Conservation (phyloP, 176 grass and related monocot genomes). For the Dendrocalamus sinicus region DNA sequence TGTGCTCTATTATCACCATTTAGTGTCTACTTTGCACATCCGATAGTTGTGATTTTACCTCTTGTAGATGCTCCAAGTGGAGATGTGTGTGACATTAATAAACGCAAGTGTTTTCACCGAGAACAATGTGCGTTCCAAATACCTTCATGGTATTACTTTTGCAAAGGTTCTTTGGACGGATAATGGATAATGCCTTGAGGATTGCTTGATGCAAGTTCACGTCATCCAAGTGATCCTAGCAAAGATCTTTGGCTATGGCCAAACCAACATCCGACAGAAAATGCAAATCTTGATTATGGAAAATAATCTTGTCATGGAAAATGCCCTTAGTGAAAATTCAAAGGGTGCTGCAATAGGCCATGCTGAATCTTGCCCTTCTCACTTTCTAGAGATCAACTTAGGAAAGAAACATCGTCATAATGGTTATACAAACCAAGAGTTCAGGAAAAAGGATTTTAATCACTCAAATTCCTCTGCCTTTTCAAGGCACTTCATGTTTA, state of each 20-base stretch:
- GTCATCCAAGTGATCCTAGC: conserved; percentile 39
- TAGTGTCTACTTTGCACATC: conserved; percentile 7
- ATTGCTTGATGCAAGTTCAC: conserved; percentile 51
- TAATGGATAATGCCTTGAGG: conserved; percentile 53
- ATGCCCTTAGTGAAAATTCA: conserved; percentile 45
- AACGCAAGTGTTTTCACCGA: conserved; percentile 33
- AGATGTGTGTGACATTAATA: conserved; percentile 42
- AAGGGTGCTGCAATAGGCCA: conserved; percentile 46
- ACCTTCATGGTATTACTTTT: conserved; percentile 46
- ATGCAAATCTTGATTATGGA: conserved; percentile 35
- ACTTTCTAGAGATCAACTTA: conserved; percentile 42
- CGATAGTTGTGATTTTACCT: conserved; percentile 35
- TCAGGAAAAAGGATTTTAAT: conserved; percentile 75
- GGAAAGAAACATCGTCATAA: conserved; percentile 42
- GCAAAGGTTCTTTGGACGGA: conserved; percentile 43
- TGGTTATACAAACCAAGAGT: conserved; percentile 47
- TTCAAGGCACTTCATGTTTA: conserved; percentile 60
- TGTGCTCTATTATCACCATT: conserved; percentile 2
- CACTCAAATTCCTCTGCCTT: conserved; percentile 92
- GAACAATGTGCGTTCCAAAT: conserved; percentile 44
- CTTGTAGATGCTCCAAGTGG: conserved; percentile 55
- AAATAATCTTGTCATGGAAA: neutral
- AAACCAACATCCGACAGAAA: conserved; percentile 46
- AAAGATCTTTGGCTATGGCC: conserved; percentile 51
- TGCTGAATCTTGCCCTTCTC: conserved; percentile 54